These are phyloP conservation scores for Populus trichocarpa DNA, from an alignment of 441 rosid genomes.

Conservation along the genomic window DNA sequence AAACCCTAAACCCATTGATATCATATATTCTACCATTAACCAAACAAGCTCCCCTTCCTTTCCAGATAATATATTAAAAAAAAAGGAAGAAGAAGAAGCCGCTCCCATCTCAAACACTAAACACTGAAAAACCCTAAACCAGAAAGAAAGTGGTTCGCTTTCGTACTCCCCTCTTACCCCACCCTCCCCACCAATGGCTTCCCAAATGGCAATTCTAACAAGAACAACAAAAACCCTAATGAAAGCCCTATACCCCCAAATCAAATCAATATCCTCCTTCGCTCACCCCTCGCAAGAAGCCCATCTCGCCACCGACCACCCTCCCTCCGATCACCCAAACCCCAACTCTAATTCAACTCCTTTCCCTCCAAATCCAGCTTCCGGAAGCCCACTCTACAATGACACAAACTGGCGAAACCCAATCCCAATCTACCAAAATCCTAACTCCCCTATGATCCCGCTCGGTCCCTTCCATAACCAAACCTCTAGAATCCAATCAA, in stretches of 20 bases:
- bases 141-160: neutral
- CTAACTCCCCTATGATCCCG: slow-evolving; percentile 33
- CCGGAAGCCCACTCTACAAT: slow-evolving; percentile 78
- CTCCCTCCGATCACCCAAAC: slow-evolving; percentile 34
- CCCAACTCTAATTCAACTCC: slow-evolving; percentile 28
- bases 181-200: slow-evolving; percentile 44
- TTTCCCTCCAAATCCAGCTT: slow-evolving; percentile 85
- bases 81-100: neutral
- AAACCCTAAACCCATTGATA: neutral
- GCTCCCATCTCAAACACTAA: neutral
- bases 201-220: slow-evolving; percentile 42
- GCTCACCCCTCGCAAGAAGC: slow-evolving; percentile 65
- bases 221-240: slow-evolving; percentile 33
- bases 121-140: slow-evolving; percentile 10
- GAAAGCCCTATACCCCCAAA: slow-evolving; percentile 32
- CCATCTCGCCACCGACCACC: slow-evolving; percentile 56
- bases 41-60: neutral
- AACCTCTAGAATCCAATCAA: slow-evolving; percentile 35
- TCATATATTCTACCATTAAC: neutral
- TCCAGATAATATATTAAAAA: neutral
- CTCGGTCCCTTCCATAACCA: slow-evolving; percentile 29
- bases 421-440: slow-evolving; percentile 30
- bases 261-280: slow-evolving; percentile 55
- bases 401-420: slow-evolving; percentile 76
- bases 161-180: neutral